Conservation (phyloP, 495 filamentous ascomycete genomes). For the Barbatosphaeria neglecta region DNA sequence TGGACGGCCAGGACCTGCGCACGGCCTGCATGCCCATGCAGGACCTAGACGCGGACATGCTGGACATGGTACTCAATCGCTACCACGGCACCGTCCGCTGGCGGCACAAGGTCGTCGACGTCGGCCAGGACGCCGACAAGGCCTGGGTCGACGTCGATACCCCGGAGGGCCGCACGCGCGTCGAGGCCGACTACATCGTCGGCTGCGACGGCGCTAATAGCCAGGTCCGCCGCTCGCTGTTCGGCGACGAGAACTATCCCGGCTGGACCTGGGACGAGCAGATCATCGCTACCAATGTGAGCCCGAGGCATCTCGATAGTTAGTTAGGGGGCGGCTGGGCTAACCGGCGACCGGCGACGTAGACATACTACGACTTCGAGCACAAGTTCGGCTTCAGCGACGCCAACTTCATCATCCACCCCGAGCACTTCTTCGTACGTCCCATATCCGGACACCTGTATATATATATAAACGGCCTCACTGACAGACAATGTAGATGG, state of each 20-base stretch:
- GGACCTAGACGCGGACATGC: slow-evolving; percentile 30
- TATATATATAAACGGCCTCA: no score
- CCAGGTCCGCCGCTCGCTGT: slow-evolving; percentile 39
- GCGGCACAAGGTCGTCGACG: slow-evolving; percentile 34
- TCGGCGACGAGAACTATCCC: slow-evolving; percentile 47
- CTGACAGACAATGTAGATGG: slow-evolving; percentile 29
- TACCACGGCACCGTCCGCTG: slow-evolving; percentile 31
- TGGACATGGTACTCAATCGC: slow-evolving; percentile 32
- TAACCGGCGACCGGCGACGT: not conserved
- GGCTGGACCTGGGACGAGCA: slow-evolving; percentile 48
- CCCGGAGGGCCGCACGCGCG: slow-evolving; percentile 20
- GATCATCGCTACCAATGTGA: slow-evolving; percentile 53
- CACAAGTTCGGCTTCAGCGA: slow-evolving; percentile 41
- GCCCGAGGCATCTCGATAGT: no score
- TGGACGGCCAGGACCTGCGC: slow-evolving; percentile 24
- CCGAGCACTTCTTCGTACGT: slow-evolving; percentile 39
- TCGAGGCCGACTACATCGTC: slow-evolving; percentile 45
- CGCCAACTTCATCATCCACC: slow-evolving; percentile 48
- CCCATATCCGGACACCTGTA: no score
- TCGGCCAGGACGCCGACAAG: slow-evolving; percentile 38
- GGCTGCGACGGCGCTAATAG: slow-evolving; percentile 51
- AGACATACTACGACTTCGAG: slow-evolving; percentile 47
- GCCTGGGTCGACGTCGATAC: slow-evolving; percentile 42
- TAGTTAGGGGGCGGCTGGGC: no score
- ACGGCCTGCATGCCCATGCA: slow-evolving; percentile 24